Conservation (phyloP, 495 filamentous ascomycete species). For the Podospora fimiseda region DNA sequence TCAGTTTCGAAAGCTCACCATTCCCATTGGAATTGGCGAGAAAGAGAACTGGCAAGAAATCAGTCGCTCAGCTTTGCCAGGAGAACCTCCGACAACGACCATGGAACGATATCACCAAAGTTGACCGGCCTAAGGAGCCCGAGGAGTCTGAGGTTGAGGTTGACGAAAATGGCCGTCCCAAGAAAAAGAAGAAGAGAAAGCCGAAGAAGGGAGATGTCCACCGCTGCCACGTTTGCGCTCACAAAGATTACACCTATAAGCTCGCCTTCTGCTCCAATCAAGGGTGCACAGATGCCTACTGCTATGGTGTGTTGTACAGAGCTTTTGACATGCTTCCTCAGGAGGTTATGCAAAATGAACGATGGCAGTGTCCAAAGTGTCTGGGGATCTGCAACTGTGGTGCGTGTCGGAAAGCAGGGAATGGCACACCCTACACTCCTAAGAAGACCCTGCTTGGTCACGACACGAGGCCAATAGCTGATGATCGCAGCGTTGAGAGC, state of each 20-base stretch:
- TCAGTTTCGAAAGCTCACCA: constrained; percentile 54
- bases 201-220: constrained; percentile 42
- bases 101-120: constrained; percentile 49
- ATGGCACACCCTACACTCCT: constrained; percentile 63
- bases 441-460: constrained; percentile 79
- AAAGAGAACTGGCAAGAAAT: constrained; percentile 57
- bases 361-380: constrained; percentile 87
- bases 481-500: constrained; percentile 79
- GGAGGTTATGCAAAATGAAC: constrained; percentile 64
- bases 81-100: constrained; percentile 72
- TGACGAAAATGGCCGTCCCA: constrained; percentile 45
- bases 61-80: constrained; percentile 83
- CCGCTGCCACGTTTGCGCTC: constrained; percentile 74
- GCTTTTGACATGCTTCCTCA: constrained; percentile 84
- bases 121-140: constrained; percentile 20
- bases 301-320: constrained; percentile 82
- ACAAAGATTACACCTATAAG: constrained; percentile 72
- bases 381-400: constrained; percentile 76
- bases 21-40: constrained; percentile 58
- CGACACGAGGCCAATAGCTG: constrained; percentile 80
- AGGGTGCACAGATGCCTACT: constrained; percentile 64
- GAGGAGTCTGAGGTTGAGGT: constrained; percentile 35
- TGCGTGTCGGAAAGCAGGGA: constrained; percentile 52
- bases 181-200: constrained; percentile 39
- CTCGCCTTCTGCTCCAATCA: constrained; percentile 62